Conservation (phyloP, 805 yeast species). For the Teunomyces tritomae region DNA sequence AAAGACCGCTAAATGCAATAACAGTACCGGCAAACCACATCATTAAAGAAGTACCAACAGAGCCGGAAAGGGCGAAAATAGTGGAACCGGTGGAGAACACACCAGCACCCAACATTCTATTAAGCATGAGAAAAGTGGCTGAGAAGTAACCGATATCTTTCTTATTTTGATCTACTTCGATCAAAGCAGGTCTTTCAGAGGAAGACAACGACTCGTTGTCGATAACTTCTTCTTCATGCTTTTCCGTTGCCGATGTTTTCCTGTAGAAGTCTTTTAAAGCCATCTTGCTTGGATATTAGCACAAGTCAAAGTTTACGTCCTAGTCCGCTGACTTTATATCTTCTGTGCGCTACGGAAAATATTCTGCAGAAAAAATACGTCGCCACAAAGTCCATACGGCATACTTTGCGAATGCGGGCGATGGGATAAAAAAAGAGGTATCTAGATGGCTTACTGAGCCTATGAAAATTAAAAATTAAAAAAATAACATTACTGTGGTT, state of each 20-base stretch:
- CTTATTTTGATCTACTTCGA: constrained; percentile 41
- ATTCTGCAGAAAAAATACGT: constrained; percentile 4
- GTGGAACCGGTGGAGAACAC: constrained; percentile 68
- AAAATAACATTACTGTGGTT: no score
- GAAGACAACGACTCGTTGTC: constrained; percentile 6
- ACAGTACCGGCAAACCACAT: constrained; percentile 75
- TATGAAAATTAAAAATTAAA: no score
- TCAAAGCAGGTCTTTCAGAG: constrained; percentile 23
- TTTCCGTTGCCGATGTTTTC: constrained; percentile 1
- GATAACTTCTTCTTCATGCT: constrained; percentile 4
- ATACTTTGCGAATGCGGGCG: background rate
- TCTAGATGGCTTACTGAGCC: no score
- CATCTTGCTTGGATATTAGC: constrained; percentile 5
- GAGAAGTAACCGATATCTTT: constrained; percentile 46
- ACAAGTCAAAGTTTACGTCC: background rate
- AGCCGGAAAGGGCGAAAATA: constrained; percentile 56
- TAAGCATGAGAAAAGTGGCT: constrained; percentile 52
- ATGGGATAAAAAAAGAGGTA: background rate
- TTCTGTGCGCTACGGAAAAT: constrained; percentile 1
- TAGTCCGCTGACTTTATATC: background rate
- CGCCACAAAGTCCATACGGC: constrained; percentile 1
- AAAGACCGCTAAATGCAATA: constrained; percentile 55
- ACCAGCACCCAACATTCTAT: constrained; percentile 75
- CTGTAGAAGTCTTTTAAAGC: constrained; percentile 9
- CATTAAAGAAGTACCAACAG: constrained; percentile 68